Conservation (phyloP, 805 yeast species). For the Yamadazyma laniorum region DNA sequence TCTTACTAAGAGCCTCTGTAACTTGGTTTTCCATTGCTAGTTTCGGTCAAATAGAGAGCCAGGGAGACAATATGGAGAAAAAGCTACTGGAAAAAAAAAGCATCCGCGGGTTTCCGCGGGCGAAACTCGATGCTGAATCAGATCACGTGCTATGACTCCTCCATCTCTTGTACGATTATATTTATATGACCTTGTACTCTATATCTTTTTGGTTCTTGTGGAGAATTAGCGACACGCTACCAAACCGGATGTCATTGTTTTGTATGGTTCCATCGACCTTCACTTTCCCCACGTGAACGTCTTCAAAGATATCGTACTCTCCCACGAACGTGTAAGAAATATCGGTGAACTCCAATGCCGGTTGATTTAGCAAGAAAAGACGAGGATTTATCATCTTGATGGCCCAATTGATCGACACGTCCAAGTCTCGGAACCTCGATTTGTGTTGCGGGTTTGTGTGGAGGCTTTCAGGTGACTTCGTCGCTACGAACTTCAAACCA, state of each 20-base stretch:
- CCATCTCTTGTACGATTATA: too few species aligned
- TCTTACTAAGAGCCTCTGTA: too few species aligned
- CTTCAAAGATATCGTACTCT: slow-evolving; percentile 10
- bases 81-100: too few species aligned
- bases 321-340: slow-evolving; percentile 11
- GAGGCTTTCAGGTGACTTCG: slow-evolving; percentile 1
- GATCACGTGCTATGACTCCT: too few species aligned
- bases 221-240: slow-evolving; percentile 3
- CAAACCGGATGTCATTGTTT: slow-evolving; percentile 13
- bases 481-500: slow-evolving; percentile 10
- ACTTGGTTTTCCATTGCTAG: background rate
- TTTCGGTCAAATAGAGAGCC: too few species aligned
- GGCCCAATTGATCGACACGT: slow-evolving; percentile 11
- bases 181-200: slow-evolving; percentile 11
- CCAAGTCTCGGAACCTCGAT: slow-evolving; percentile 2
- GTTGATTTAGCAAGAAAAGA: slow-evolving; percentile 11
- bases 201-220: slow-evolving; percentile 3
- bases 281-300: slow-evolving; percentile 10
- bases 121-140: too few species aligned
- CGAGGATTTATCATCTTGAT: slow-evolving; percentile 12
- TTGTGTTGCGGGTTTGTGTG: background rate
- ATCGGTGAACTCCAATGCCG: slow-evolving; percentile 10
- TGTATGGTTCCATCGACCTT: slow-evolving; percentile 11
- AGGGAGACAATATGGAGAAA: too few species aligned
- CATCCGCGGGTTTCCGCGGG: too few species aligned